Evolutionary conservation across 305 asterid species (phyloP).

Genomic region (Coffea humblotiana): DNA sequence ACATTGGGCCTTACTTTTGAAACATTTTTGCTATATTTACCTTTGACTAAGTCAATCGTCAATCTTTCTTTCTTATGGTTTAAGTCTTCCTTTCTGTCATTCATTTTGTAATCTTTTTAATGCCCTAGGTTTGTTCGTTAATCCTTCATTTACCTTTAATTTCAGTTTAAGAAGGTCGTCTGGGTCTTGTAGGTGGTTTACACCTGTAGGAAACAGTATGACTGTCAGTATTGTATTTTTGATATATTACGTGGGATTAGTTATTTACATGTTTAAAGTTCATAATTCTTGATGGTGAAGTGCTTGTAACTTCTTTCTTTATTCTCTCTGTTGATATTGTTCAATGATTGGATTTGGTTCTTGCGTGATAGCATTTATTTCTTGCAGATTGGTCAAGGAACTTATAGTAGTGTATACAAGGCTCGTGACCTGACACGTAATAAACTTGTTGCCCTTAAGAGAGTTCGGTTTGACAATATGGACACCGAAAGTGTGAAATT

Average conservation of each 20-base stretch:
- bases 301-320: background rate
- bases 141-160: background rate
- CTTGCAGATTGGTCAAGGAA: slow-evolving; percentile 97
- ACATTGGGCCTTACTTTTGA: background rate
- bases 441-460: slow-evolving; percentile 82
- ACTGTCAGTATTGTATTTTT: background rate
- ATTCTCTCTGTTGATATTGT: slow-evolving; percentile 8
- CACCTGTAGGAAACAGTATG: too few relatives aligned
- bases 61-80: background rate
- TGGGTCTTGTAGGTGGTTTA: background rate
- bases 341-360: slow-evolving; percentile 30
- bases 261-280: background rate
- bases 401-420: slow-evolving; percentile 90
- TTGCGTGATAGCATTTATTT: slow-evolving; percentile 44
- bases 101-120: background rate
- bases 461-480: slow-evolving; percentile 89
- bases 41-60: background rate
- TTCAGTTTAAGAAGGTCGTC: background rate
- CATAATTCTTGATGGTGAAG: slow-evolving; percentile 2
- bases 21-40: background rate
- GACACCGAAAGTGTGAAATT: slow-evolving; percentile 94
- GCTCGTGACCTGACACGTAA: slow-evolving; percentile 72
- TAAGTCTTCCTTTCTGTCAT: background rate
- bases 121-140: background rate
- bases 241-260: background rate